Base-by-base conservation (phyloP, 805 yeast genomes). In the Saccharomycopsis amapae region DNA sequence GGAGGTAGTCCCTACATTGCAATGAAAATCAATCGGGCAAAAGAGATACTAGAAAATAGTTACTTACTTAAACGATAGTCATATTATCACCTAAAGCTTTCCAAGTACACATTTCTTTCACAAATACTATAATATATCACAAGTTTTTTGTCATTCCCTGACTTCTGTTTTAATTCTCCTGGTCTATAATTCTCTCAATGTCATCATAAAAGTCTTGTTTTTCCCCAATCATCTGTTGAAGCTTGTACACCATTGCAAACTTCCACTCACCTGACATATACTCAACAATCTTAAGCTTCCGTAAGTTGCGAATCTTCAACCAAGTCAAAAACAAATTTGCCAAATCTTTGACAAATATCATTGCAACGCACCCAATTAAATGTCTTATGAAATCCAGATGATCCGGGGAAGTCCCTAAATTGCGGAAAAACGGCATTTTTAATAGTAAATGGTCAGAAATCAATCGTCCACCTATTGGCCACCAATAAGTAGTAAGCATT, bases 1-100 rank as follows among this genome's bases (percentile, higher is more conserved):
- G 95, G 95, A 2, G 96, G 96, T 2, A 81, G 89, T 38, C 78
- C 86, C 17, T 83, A 73, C 53, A 56, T 86, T 52, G 93, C 95
- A 22, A 79, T 85, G 62, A 87, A 86, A 65, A 82, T 87, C 41
- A 86, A 87, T 58, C 85, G 81, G 60, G 96, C 96, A 28, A 88
- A 84, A 61, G 89, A 79, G 44, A 68, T 85, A 38, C 70, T 86
- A 55, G 93, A 85, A 55, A 77, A 79, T 62, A 73, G 87, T 52
- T 65, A 65, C 50, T 57, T 69, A 63, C 58, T 68, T 44, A 61
- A 62, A 37, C 55, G 50, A 24, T 53, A 18, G 19, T 10, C 6
- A 26, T 9, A 26, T 26, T 12, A 26, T 9, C n/a, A n/a, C n/a
- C n/a, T n/a, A n/a, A n/a, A n/a, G n/a, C n/a, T n/a, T n/a, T n/a